These are phyloP conservation scores for Fonsecaea monophora DNA, from an alignment of 2,329 filamentous ascomycete species.

Conservation along the genomic window DNA sequence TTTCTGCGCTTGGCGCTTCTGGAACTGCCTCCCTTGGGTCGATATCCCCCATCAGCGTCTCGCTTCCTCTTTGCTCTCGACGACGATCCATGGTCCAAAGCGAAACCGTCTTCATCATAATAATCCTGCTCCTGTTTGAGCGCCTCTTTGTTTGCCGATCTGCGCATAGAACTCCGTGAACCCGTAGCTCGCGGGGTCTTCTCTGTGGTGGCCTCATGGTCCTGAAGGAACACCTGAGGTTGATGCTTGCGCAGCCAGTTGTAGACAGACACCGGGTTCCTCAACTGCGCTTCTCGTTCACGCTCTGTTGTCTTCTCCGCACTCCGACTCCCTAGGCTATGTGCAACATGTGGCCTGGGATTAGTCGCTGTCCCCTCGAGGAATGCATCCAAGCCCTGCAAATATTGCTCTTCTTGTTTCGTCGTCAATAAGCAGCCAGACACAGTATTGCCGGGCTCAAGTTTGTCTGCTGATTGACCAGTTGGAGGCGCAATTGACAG, in stretches of 20 bases:
- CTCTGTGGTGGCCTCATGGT: slow-evolving; percentile 62
- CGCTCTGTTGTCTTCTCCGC: slow-evolving; percentile 58
- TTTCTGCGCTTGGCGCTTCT: slow-evolving; percentile 50
- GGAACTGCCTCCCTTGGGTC: slow-evolving; percentile 54
- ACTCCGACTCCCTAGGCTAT: slow-evolving; percentile 53
- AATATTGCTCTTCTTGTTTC: slow-evolving; percentile 53
- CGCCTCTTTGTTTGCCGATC: slow-evolving; percentile 40
- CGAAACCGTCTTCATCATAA: slow-evolving; percentile 53
- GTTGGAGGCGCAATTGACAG: slow-evolving; percentile 17
- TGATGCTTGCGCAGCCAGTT: slow-evolving; percentile 91
- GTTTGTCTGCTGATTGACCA: slow-evolving; percentile 15
- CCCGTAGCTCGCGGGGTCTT: slow-evolving; percentile 51
- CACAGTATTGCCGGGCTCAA: slow-evolving; percentile 28
- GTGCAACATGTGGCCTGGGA: slow-evolving; percentile 46
- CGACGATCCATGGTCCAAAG: slow-evolving; percentile 44
- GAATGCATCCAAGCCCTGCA: slow-evolving; percentile 51
- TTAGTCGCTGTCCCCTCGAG: slow-evolving; percentile 27
- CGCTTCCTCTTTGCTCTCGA: slow-evolving; percentile 55
- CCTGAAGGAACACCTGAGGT: slow-evolving; percentile 83
- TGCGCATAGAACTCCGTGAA: slow-evolving; percentile 51
- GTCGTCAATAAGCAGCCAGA: slow-evolving; percentile 53
- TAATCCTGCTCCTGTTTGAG: slow-evolving; percentile 47
- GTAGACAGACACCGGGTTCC: slow-evolving; percentile 89
- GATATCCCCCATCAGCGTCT: slow-evolving; percentile 55
- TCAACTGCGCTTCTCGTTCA: slow-evolving; percentile 64